Evolutionary conservation across 495 filamentous ascomycete species (phyloP), one percentile per base, ranked within the genome.

Genomic region (Trichoderma asperelloides): DNA sequence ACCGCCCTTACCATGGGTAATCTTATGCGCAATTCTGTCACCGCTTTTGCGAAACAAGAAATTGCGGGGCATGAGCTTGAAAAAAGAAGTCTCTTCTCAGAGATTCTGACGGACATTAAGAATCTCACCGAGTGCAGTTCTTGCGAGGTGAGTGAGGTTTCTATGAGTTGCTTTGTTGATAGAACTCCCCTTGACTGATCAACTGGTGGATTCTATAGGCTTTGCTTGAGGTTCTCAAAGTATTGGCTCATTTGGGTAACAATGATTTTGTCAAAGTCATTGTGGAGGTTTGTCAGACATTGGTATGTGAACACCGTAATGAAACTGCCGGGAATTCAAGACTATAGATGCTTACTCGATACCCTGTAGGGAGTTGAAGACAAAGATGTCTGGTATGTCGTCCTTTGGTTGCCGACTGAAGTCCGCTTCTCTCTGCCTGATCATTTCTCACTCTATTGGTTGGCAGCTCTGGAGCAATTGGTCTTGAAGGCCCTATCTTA

Each of bases 401-500:
- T 43, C 41, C 41, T 43, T 3, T 43, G 2, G 41, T 43, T 43
- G 9, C 41, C 41, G 2, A 8, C 41, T 2, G 9, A 43, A 16
- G 41, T 43, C 11, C 15, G 2, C 9, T 43, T 43, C 2, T 16
- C 41, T 43, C 9, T 43, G 41, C 11, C 41, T 43, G 41, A 43
- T 8, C 41, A 43, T 43, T 43, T 13, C 41, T 43, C 41, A 43
- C 9, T 43, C 41, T 43, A 43, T 12, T 43, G 15, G 2, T 43
- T 43, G 41, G 3, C 41, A 43, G 82, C 65, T 68, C 74, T 13
- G 81, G 81, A 11, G 69, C 77, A 18, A 77, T 85, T 21, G 74
- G 73, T 21, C 75, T 77, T 1, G 82, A 86, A 73, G 80, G 78
- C 0, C 81, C 84, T 1, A 79, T 82, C 23, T 69, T 85, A 23